Evolutionary conservation across 768 basidiomycete species (phyloP), one percentile per base, ranked within the genome.

Genomic region (Fomitopsis pulvina): DNA sequence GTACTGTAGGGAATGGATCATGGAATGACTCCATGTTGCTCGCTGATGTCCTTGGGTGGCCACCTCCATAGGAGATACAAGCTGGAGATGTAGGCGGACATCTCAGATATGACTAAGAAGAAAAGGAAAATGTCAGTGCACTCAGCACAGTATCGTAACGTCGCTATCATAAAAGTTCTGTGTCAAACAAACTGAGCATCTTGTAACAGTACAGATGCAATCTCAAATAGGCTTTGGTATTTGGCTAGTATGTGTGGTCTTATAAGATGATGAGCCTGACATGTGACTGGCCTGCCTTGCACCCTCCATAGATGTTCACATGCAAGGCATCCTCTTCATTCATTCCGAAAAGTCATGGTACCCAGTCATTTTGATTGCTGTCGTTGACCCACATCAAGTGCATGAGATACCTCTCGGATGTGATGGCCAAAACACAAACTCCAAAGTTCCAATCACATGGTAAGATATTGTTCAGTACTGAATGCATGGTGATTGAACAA

Each of bases 381-480:
- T 83, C 10, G 79, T 78, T 49, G 71, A 75, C 4, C 68, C 74
- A 20, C 73, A 77, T 24, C 66, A 74, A n/a, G 50, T 43, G 4
- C 72, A 79, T 50, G 85, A 87, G 57, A 68, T 77, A 8, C 63
- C 69, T 20, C 75, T 88, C 2, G 86, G 85, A 0, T 68, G 69
- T 18, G 84, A 88, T 48, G 86, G 86, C 0, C 83, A 86, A 58
- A 84, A 81, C 50, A 75, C 82, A 0, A 87, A 87, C 57, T 65
- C 79, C 42, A 83, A 79, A 53, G 69, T 74, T 1, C 64, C 62
- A 0, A 75, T 81, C 50, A 55, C 60, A 25, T 68, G 85, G 85
- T 86, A 60, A 47, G 81, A 69, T 42, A 41, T 14, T 24, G 3
- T 20, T 34, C 26, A 20, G 24, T 26, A 26, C 24, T 52, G 18